Base-by-base conservation (phyloP, 2,329 filamentous ascomycete species). In the Hypoxylon sp. region DNA sequence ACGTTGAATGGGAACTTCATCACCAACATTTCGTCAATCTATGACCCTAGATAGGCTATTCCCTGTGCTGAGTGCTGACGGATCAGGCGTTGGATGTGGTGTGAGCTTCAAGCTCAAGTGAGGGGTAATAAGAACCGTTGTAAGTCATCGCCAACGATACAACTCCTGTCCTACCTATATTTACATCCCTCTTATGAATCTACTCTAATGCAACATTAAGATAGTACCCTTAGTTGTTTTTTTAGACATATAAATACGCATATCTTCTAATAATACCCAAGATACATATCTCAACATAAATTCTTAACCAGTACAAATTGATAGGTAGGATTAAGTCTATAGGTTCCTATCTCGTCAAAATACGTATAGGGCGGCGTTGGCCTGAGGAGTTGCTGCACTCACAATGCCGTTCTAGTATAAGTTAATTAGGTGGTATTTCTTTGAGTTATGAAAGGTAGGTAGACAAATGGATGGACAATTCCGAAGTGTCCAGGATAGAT, bases 41-140 rank as follows among this genome's bases (percentile, higher is more conserved):
- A 9, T 37, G 13, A 42, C 19, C 10, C 4, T 31, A 31, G 17
- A 31, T 35, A 39, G 13, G 4, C 33, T 54, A 29, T 47, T 46
- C 14, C 24, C 19, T 13, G 13, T 33, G 39, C 26, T 46, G 24
- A 14, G 26, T 22, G 10, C 6, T 22, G 42, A 48, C 8, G 5
- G 26, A 26, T 22, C 44, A 26, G 5, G 14, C 29, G 5, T 5
- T 47, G n/a, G 33, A 29, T 13, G 31, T 24, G 46, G 19, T 33
- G n/a, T 6, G 33, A 46, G 35, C 35, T 42, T 5, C 6, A 17
- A 46, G 35, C 35, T 42, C 3, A 63, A 54, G 52, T 63, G 60
- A 63, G 60, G 52, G 60, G 60, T 57, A 63, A 56, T 26, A 48
- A 17, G 14, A n/a, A 39, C 44, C 14, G 35, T n/a, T n/a, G 5